Evolutionary conservation across 2,329 filamentous ascomycete species (phyloP), one percentile per base, ranked within the genome.

Genomic region (Alternaria longipes): DNA sequence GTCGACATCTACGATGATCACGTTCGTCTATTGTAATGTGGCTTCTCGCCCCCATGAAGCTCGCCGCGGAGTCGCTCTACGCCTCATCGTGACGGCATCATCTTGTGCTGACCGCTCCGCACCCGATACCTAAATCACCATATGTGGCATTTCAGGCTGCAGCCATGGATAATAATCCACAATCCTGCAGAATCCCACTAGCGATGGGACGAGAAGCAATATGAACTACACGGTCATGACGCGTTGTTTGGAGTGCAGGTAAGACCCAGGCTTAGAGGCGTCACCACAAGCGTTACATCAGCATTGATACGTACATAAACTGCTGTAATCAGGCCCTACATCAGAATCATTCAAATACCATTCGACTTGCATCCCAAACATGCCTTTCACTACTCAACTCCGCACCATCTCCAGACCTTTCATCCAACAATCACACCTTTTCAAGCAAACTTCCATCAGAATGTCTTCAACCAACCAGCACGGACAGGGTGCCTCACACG

Each of bases 401-500:
- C 66, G 66, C 24, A 64, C 60, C 12, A 62, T 68, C 54, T 65
- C 68, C 50, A 58, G 66, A 61, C 63, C 65, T 30, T 60, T 66
- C 24, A 52, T 67, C 47, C 62, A 64, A 52, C 59, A 62, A 56
- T 44, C 61, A 47, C 50, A 54, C 52, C 49, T 64, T 40, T 55
- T 68, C 45, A 64, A 63, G 40, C 55, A 54, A 57, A 58, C 49
- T 45, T 66, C 66, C 20, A 60, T 66, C 57, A 69, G 68, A 67
- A 72, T 72, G 69, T 66, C 69, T 56, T 70, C 67, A 41, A 64
- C 69, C 47, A 79, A 78, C 73, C 66, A 78, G 38, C 61, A 70
- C 38, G 79, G 79, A 54, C 80, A 81, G 66, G 80, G 79, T 62
- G 71, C 75, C 34, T 81, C 80, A 50, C 80, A 82, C 74, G 79